These are phyloP conservation scores for Aspergillus pseudonomiae DNA, from an alignment of 2,329 filamentous ascomycete species.

Conservation along the genomic window DNA sequence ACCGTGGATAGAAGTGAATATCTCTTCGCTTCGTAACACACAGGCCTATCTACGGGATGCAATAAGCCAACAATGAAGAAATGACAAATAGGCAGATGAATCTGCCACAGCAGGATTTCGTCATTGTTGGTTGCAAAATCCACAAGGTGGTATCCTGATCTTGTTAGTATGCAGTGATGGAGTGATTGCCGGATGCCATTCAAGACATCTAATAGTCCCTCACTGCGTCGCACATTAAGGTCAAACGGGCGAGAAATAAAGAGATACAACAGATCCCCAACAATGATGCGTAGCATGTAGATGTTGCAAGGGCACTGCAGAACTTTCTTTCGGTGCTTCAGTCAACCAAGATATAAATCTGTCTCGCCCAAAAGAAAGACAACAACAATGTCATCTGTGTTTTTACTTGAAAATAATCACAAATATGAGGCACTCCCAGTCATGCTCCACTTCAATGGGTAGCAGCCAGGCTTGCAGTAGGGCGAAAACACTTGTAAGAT, in stretches of 20 bases:
- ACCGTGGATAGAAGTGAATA: not conserved
- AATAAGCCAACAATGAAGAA: conserved; percentile 26
- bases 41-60: conserved; percentile 42
- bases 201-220: not conserved
- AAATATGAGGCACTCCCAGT: not conserved
- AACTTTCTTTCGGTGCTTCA: not conserved
- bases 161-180: not conserved
- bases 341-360: not conserved
- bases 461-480: not conserved
- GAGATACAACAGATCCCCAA: conserved; percentile 1
- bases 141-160: conserved; percentile 6
- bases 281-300: not conserved
- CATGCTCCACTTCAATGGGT: not conserved
- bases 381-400: not conserved
- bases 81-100: conserved; percentile 12
- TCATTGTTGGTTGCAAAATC: conserved; percentile 1
- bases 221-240: too few species aligned
- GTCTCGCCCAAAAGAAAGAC: not conserved
- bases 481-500: conserved; percentile 1
- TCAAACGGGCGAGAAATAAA: not conserved
- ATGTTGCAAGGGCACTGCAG: not conserved
- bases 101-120: not conserved
- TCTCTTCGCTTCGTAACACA: conserved; percentile 20
- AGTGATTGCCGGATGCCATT: not conserved
- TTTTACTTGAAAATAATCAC: conserved; percentile 3